phyloP scores from a whole-genome alignment of 805 yeast genomes.

The Komagataella populi region DNA sequence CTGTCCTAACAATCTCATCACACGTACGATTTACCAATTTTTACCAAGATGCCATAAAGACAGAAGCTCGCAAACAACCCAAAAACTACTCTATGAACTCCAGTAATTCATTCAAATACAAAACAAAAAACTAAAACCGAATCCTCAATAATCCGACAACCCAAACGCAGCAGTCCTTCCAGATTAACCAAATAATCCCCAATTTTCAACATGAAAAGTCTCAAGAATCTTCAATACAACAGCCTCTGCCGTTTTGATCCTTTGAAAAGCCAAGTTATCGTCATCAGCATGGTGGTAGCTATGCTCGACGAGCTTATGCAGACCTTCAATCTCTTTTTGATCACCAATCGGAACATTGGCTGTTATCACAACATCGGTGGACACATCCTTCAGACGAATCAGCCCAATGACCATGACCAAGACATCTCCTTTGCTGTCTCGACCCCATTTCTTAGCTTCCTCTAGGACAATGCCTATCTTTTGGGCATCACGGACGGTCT shows the following conservation, averaged over 20 bases:
- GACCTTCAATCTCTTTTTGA: slow-evolving; percentile 13
- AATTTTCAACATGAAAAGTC: slow-evolving; percentile 25
- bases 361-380: slow-evolving; percentile 50
- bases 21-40: too few species aligned
- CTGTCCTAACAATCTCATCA: too few species aligned
- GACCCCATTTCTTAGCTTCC: slow-evolving; percentile 40
- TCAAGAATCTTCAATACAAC: slow-evolving; percentile 13
- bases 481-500: neutral
- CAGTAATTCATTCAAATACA: neutral
- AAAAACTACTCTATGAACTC: neutral
- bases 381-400: slow-evolving; percentile 32
- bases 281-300: neutral
- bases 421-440: slow-evolving; percentile 16
- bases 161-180: neutral
- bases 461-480: slow-evolving; percentile 22
- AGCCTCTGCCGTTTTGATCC: slow-evolving; percentile 14
- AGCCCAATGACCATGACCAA: slow-evolving; percentile 44
- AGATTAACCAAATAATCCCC: slow-evolving; percentile 28
- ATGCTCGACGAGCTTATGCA: slow-evolving; percentile 6
- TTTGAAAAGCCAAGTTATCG: slow-evolving; percentile 11
- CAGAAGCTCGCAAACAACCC: neutral
- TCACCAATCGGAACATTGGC: slow-evolving; percentile 40
- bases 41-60: too few species aligned
- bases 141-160: neutral
- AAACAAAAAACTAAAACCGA: neutral